Percentiles rank a stretch among this genome's conserved stretches.
phyloP scores from a whole-genome alignment of 257 asterid species.

The Rhazya stricta region DNA sequence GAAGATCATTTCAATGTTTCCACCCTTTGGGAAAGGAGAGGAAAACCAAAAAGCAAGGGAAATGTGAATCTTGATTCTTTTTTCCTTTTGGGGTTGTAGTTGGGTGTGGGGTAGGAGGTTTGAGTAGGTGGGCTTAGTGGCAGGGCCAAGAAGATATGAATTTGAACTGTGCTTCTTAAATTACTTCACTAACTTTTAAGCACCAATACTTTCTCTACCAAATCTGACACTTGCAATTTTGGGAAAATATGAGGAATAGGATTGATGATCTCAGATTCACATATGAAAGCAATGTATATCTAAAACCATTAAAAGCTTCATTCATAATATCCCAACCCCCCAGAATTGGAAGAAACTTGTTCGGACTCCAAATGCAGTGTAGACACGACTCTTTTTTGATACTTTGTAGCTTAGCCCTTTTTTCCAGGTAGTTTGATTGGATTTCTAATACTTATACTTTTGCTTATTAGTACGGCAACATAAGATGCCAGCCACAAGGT shows the following conservation, averaged over 20 bases:
- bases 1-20: neutral
- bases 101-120: too few relatives aligned
- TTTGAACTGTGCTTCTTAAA: neutral
- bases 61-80: neutral
- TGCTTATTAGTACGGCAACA: neutral
- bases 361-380: neutral
- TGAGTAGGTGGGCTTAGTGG: neutral
- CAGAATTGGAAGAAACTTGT: neutral
- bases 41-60: neutral
- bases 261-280: neutral
- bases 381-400: neutral
- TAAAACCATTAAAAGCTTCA: neutral
- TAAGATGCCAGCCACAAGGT: neutral
- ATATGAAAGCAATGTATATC: slow-evolving; percentile 1
- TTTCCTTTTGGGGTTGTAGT: neutral
- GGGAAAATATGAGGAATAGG: neutral
- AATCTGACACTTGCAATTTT: neutral
- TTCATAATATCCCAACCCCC: neutral
- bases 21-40: neutral
- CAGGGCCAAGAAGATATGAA: neutral
- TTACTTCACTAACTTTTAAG: neutral
- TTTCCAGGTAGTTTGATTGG: neutral
- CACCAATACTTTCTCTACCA: neutral
- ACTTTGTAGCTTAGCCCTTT: neutral
- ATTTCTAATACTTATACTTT: neutral